Conservation (phyloP, 2,329 filamentous ascomycete genomes). For the Penicillium sp. region DNA sequence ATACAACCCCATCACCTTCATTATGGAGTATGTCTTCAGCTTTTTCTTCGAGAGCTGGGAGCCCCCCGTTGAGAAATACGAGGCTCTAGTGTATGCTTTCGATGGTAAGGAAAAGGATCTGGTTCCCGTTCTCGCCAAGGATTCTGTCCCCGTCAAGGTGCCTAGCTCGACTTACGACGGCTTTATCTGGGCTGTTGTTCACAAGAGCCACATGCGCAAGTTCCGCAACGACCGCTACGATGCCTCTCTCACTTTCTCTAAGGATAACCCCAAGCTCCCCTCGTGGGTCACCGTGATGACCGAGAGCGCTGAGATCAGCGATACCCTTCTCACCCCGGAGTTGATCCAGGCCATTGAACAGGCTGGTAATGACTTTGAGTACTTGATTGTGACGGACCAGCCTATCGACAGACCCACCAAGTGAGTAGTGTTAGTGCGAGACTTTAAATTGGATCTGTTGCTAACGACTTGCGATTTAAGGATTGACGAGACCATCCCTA, state of each 20-base stretch:
- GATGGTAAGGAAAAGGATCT: conserved; percentile 84
- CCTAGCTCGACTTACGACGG: conserved; percentile 69
- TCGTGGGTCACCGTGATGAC: conserved; percentile 92
- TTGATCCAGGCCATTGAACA: conserved; percentile 73
- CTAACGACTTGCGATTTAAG: conserved; percentile 43
- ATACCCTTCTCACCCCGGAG: conserved; percentile 81
- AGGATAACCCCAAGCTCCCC: conserved; percentile 87
- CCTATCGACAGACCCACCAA: conserved; percentile 80
- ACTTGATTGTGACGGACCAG: conserved; percentile 85
- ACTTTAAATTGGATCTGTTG: neutral
- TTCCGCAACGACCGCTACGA: conserved; percentile 93
- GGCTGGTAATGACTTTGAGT: conserved; percentile 79
- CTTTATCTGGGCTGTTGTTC: conserved; percentile 92
- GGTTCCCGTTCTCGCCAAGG: conserved; percentile 62
- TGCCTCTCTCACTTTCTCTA: conserved; percentile 85
- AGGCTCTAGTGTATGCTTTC: conserved; percentile 80
- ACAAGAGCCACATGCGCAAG: conserved; percentile 90
- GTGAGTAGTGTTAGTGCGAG: conserved; percentile 51
- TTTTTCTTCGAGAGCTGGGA: conserved; percentile 78
- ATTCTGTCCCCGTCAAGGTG: conserved; percentile 56
- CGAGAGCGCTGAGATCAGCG: conserved; percentile 92
- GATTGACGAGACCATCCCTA: conserved; percentile 76
- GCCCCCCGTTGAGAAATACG: conserved; percentile 67
- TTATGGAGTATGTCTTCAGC: conserved; percentile 66
- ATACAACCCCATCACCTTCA: conserved; percentile 71